These are phyloP conservation scores for Hypomyces perniciosus DNA, from an alignment of 2,329 filamentous ascomycete genomes.

Conservation along the genomic window DNA sequence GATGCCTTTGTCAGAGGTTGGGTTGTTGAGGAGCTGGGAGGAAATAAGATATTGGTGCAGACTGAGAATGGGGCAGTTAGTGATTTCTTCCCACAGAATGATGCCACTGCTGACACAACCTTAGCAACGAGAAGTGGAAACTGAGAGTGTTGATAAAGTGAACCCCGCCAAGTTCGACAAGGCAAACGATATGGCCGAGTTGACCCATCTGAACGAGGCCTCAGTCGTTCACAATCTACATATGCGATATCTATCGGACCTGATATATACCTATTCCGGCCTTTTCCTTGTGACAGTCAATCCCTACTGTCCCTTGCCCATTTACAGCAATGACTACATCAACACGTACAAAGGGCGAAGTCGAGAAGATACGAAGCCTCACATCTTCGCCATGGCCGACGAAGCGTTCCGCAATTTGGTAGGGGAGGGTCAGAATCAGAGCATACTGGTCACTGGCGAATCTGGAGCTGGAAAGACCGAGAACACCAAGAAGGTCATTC, in stretches of 20 bases:
- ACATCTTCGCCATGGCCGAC: slow-evolving; percentile 97
- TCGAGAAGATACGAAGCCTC: slow-evolving; percentile 90
- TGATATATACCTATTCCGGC: slow-evolving; percentile 98
- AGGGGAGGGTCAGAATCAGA: slow-evolving; percentile 92
- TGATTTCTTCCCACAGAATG: slow-evolving; percentile 12
- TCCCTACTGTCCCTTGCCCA: slow-evolving; percentile 88
- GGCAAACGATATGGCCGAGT: slow-evolving; percentile 96
- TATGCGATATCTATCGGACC: slow-evolving; percentile 87
- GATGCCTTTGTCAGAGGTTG: slow-evolving; percentile 88
- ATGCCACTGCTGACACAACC: slow-evolving; percentile 15
- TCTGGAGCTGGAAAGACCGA: slow-evolving; percentile 98
- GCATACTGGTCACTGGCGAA: slow-evolving; percentile 95
- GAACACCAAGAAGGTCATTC: slow-evolving; percentile 99
- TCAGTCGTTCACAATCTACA: slow-evolving; percentile 97
- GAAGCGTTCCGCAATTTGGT: slow-evolving; percentile 93
- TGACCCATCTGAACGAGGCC: slow-evolving; percentile 95
- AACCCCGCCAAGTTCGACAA: slow-evolving; percentile 99
- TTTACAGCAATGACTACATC: slow-evolving; percentile 94
- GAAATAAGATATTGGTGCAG: slow-evolving; percentile 71
- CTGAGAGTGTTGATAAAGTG: slow-evolving; percentile 92
- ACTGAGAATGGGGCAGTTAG: slow-evolving; percentile 86
- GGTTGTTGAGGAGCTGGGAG: slow-evolving; percentile 74
- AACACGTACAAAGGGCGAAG: slow-evolving; percentile 94
- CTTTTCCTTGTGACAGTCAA: slow-evolving; percentile 96
- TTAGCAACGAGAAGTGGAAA: slow-evolving; percentile 79